A percentile compares a stretch with the other conserved stretches of the same genome.
Conservation (phyloP, 345 rosid genomes). For the Microcos paniculata region DNA sequence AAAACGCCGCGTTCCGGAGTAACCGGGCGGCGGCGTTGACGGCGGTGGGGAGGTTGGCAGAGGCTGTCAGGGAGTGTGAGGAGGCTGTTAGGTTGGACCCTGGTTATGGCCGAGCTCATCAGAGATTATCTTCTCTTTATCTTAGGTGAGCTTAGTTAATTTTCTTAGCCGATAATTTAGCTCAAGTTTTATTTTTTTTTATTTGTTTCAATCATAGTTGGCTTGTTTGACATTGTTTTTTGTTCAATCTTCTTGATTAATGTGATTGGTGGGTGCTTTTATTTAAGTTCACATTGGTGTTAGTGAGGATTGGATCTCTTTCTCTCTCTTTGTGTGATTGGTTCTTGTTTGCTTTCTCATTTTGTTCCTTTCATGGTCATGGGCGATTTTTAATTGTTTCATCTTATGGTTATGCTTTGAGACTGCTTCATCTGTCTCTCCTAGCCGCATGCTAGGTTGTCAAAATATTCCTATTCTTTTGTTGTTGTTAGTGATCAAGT, state of each 20-base stretch:
- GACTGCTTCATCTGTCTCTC: neutral
- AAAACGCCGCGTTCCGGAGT: slow-evolving; percentile 68
- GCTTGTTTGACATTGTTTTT: neutral
- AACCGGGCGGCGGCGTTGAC: slow-evolving; percentile 92
- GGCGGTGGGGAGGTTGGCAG: slow-evolving; percentile 60
- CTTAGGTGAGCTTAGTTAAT: slow-evolving; percentile 49
- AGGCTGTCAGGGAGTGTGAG: slow-evolving; percentile 84
- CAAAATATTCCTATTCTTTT: neutral
- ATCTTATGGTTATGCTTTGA: neutral
- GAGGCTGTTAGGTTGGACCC: slow-evolving; percentile 84
- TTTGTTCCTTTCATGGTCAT: neutral
- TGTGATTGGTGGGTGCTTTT: slow-evolving; percentile 15
- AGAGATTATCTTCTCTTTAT: slow-evolving; percentile 74
- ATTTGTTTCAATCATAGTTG: neutral
- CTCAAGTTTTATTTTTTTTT: neutral
- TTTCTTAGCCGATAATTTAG: neutral
- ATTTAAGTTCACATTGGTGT: slow-evolving; percentile 14
- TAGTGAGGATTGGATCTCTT: slow-evolving; percentile 14
- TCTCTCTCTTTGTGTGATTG: slow-evolving; percentile 2
- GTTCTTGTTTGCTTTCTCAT: slow-evolving; percentile 5
- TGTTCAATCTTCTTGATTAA: slow-evolving; percentile 3
- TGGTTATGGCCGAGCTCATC: slow-evolving; percentile 71
- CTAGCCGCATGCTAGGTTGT: neutral
- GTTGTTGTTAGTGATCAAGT: neutral
- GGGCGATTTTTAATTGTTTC: neutral